These are phyloP conservation scores for Neurospora sp. DNA, from an alignment of 495 filamentous ascomycete species.

Conservation along the genomic window DNA sequence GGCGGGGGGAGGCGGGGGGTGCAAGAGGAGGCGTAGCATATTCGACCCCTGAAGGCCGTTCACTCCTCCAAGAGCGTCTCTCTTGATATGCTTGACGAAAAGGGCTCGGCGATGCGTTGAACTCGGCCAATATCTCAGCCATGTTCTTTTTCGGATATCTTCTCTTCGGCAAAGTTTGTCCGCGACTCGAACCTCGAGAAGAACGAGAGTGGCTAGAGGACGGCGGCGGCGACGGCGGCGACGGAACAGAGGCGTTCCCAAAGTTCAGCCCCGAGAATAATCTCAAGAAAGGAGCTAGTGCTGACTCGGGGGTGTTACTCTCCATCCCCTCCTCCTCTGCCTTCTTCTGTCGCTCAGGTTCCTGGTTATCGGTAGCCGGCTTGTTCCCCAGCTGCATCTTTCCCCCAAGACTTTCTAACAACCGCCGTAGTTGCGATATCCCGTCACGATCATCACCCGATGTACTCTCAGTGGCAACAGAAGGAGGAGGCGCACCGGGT, in stretches of 20 bases:
- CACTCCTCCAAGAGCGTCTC: background rate
- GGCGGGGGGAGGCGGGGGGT: background rate
- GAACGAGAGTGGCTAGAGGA: background rate
- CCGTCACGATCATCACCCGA: background rate
- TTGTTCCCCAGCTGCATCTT: background rate
- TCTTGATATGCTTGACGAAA: background rate
- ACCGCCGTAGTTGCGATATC: background rate
- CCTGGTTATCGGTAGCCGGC: no score
- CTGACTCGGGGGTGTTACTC: no score
- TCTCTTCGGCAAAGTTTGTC: background rate
- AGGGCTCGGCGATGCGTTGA: background rate
- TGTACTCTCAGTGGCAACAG: background rate
- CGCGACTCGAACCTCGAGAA: background rate
- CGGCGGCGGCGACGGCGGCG: background rate
- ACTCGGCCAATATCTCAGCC: rapidly evolving
- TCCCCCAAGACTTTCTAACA: background rate
- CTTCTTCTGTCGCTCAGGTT: background rate
- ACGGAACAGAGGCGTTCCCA: background rate
- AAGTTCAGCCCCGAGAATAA: background rate
- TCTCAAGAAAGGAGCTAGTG: background rate
- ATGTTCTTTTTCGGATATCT: background rate
- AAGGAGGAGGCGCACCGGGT: background rate
- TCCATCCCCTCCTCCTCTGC: background rate
- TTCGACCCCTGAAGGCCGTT: background rate
- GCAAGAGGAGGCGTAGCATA: background rate